Conservation (phyloP, 2,329 filamentous ascomycete genomes). For the Metarhizium sp. region DNA sequence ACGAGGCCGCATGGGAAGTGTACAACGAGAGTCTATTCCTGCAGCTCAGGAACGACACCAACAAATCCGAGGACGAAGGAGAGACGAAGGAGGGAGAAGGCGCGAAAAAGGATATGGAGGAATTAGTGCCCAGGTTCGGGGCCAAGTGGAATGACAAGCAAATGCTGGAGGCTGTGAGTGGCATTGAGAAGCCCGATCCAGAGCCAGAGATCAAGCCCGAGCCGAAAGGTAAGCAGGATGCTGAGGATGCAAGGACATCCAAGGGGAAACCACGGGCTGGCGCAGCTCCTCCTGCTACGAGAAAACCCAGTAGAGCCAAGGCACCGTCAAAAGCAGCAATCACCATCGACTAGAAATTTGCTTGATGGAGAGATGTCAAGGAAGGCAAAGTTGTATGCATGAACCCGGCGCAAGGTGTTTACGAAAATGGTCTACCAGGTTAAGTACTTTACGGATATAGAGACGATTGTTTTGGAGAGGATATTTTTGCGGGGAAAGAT, state of each 20-base stretch:
- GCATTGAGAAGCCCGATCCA: constrained; percentile 26
- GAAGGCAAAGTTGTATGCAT: neutral
- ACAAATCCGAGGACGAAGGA: constrained; percentile 4
- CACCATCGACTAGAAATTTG: constrained; percentile 4
- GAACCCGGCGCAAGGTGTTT: neutral
- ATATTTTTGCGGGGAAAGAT: neutral
- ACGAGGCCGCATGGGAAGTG: constrained; percentile 62
- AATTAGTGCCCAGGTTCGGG: constrained; percentile 27
- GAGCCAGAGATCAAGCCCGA: constrained; percentile 17
- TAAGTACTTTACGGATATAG: neutral
- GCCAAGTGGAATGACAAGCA: constrained; percentile 34
- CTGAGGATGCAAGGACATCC: constrained; percentile 19
- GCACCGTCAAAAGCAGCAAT: constrained; percentile 9
- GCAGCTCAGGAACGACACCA: constrained; percentile 10
- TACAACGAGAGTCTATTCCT: constrained; percentile 63
- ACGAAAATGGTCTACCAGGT: neutral
- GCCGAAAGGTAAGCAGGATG: constrained; percentile 12
- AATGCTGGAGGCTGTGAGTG: constrained; percentile 36
- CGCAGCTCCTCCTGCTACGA: constrained; percentile 14
- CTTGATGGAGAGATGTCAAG: neutral
- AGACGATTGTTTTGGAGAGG: neutral
- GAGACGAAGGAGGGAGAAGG: constrained; percentile 8
- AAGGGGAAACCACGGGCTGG: constrained; percentile 17
- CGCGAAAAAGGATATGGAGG: constrained; percentile 19
- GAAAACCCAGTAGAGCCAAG: constrained; percentile 17